Evolutionary conservation across 169 alveolate genomes (phyloP).

Genomic region (Plasmodium reichenowi): DNA sequence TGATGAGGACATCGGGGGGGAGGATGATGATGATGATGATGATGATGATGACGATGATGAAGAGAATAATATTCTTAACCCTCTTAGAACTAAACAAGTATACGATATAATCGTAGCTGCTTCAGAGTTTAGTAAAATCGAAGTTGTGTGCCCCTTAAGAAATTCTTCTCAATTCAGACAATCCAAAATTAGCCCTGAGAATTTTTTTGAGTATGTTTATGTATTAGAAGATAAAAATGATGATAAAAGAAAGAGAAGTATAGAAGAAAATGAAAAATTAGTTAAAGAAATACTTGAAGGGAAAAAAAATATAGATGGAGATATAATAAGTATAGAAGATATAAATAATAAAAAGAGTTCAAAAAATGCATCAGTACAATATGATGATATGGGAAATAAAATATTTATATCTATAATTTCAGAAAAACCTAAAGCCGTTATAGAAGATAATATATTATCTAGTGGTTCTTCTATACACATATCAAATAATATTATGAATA

Average conservation of each 20-base stretch:
- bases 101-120: conserved; percentile 34
- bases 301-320: neutral
- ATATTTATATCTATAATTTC: conserved; percentile 28
- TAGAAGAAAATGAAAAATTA: conserved; percentile 4
- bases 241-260: neutral
- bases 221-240: neutral
- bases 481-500: no score
- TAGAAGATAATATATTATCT: conserved; percentile 11
- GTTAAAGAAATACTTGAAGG: conserved; percentile 13
- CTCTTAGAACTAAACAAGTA: conserved; percentile 47
- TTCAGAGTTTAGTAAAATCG: conserved; percentile 40
- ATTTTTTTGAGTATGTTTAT: conserved; percentile 67
- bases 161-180: conserved; percentile 35
- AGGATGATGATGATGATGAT: neutral
- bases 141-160: conserved; percentile 56
- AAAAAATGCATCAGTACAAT: conserved; percentile 6
- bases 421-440: conserved; percentile 60
- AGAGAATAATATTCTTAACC: conserved; percentile 35
- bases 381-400: conserved; percentile 56
- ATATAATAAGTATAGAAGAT: neutral
- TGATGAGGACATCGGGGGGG: neutral
- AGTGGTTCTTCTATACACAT: no score
- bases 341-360: neutral
- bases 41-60: conserved; percentile 1
- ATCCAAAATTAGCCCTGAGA: conserved; percentile 62